These are phyloP conservation scores for Xylaria digitata DNA, from an alignment of 2,329 filamentous ascomycete genomes.

Conservation along the genomic window DNA sequence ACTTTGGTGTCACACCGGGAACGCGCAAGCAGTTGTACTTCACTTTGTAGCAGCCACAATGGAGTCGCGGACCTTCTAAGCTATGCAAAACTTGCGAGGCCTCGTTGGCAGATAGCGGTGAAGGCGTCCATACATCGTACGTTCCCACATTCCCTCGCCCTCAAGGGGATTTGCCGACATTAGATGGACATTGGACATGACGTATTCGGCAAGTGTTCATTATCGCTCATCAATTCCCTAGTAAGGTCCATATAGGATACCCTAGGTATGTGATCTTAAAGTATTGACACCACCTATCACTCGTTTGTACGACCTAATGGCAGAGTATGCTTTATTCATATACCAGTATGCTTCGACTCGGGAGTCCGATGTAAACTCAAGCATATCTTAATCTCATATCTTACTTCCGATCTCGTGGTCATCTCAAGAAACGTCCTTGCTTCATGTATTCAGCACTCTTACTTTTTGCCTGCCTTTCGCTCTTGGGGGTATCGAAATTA, in stretches of 20 bases:
- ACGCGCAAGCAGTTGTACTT: conserved; percentile 30
- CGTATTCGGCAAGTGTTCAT: background rate
- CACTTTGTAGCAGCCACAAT: conserved; percentile 13
- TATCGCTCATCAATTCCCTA: background rate
- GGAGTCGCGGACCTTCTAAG: conserved; percentile 1
- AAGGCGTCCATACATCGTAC: conserved; percentile 7
- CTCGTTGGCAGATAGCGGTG: conserved; percentile 23
- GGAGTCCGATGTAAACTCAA: background rate
- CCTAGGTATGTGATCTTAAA: background rate
- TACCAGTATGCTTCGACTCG: conserved; percentile 2
- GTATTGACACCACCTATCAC: conserved; percentile 4
- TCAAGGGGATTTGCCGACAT: background rate
- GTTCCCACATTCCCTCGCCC: conserved; percentile 2
- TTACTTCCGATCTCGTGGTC: background rate
- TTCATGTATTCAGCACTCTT: background rate
- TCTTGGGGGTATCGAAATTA: background rate
- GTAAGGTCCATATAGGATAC: too few relatives aligned
- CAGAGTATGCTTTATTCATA: conserved; percentile 6
- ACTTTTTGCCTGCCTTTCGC: background rate
- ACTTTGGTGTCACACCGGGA: conserved; percentile 31
- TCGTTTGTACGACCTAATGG: conserved; percentile 12
- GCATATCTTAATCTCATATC: conserved; percentile 23
- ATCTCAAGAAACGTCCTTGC: background rate
- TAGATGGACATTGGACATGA: background rate
- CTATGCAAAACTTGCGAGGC: conserved; percentile 19